These are phyloP conservation scores for Naganishia randhawae DNA, from an alignment of 768 basidiomycete genomes.

Conservation along the genomic window DNA sequence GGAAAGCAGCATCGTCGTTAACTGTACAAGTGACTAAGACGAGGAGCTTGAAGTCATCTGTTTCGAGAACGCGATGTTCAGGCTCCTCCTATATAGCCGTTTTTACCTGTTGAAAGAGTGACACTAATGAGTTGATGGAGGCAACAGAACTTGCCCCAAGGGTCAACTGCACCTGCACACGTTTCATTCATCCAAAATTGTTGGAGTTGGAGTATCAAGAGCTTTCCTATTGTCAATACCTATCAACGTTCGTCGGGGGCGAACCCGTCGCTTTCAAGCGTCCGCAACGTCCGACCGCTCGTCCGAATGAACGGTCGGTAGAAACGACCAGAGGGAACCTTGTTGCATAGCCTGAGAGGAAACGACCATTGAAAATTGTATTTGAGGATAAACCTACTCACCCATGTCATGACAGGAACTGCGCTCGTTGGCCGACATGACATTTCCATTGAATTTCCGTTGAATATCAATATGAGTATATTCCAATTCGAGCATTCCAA, in stretches of 20 bases:
- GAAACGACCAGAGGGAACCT: not conserved
- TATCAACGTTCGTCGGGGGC: not conserved
- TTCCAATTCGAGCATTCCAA: not conserved
- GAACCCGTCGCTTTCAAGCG: not conserved
- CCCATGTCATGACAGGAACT: not conserved
- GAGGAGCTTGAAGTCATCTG: not conserved
- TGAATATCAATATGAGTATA: not conserved
- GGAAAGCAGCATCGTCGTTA: constrained; percentile 7
- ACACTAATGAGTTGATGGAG: not conserved
- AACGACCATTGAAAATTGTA: not conserved
- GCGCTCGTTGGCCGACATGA: not conserved
- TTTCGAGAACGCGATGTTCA: not conserved
- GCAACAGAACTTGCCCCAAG: not conserved
- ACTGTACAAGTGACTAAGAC: not conserved
- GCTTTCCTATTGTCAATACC: not conserved
- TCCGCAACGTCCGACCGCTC: not conserved
- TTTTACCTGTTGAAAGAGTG: not conserved
- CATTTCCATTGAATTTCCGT: not conserved
- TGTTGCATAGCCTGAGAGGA: not conserved
- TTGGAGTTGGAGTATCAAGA: not conserved
- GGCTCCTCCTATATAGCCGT: not conserved
- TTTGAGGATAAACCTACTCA: not conserved
- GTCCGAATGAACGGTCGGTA: not conserved
- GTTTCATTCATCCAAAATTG: not conserved
- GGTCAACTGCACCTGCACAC: not conserved